Base-by-base conservation (phyloP, 257 asterid genomes). In the Euphrasia confusa region DNA sequence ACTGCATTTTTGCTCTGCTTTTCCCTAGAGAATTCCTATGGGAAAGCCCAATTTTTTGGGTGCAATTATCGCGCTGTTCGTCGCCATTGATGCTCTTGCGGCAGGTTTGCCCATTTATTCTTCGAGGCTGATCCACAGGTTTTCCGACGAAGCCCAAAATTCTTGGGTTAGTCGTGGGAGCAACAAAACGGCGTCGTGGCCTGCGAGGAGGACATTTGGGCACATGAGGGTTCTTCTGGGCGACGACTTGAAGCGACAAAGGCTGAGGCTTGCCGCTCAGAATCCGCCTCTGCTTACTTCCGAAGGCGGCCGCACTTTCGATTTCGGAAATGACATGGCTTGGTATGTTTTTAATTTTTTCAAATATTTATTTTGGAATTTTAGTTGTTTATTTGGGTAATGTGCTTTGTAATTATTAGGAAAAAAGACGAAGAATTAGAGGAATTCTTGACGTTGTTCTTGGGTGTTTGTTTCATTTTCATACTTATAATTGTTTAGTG, bases 311-410 rank as follows among this genome's bases (percentile, higher is more conserved):
- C 68, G 68, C 3, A 86, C 86, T 10, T 58, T 47, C 65, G 69
- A 69, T 76, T 86, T 77, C 56, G 97, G 97, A 66, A 89, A 89
- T 72, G 91, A 76, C 18, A 66, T 82, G 86, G 91, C 95, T 52
- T 89, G 95, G 97, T 89, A 69, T 60, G 80, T 73, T 30, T 40
- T 52, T 0, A 13, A 59, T 14, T 24, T 45, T 49, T 9, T 64
- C 56, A 9, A 26, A 13, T 42, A 21, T 64, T 9, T 7, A 3
- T 33, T 42, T 68, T 45, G 15, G 14, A 32, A 4, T 14, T 26
- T 63, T 21, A 15, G 13, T 54, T 58, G 35, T 3, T n/a, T 4
- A 63, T 63, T 60, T 49, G 28, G 27, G 61, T n/a, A 79, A 72
- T 70, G 75, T 75, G 68, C 17, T 64, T 27, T 39, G 10, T 30